Conservation (phyloP, 371 early-diverging fungal genomes). For the Chytridium lagenaria region DNA sequence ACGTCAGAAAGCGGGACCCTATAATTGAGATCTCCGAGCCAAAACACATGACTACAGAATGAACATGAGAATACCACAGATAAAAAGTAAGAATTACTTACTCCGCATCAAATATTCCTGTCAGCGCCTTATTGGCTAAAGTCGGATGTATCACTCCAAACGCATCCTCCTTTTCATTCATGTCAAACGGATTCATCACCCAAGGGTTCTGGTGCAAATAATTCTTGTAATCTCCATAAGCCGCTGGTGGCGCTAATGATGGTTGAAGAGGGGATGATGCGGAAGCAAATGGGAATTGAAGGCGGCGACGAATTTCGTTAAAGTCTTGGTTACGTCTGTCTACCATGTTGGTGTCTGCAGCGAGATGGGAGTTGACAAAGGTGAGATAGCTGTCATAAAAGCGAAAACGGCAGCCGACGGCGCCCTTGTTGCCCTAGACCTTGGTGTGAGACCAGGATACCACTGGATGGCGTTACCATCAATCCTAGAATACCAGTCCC, state of each 20-base stretch:
- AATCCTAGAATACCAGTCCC: slow-evolving; percentile 61
- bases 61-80: slow-evolving; percentile 45
- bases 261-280: background rate
- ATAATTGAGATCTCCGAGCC: slow-evolving; percentile 96
- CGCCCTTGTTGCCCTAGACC: slow-evolving; percentile 92
- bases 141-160: background rate
- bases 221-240: slow-evolving; percentile 33
- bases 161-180: slow-evolving; percentile 1
- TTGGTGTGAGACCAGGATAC: background rate
- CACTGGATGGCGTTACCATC: slow-evolving; percentile 68
- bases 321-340: slow-evolving; percentile 91
- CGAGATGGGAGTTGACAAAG: slow-evolving; percentile 89
- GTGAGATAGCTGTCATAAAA: slow-evolving; percentile 82
- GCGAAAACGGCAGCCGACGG: slow-evolving; percentile 76
- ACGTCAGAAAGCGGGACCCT: slow-evolving; percentile 68
- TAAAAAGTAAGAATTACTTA: slow-evolving; percentile 55
- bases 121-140: background rate
- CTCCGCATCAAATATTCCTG: slow-evolving; percentile 45
- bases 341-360: slow-evolving; percentile 79
- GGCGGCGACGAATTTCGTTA: slow-evolving; percentile 75
- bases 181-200: slow-evolving; percentile 35
- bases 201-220: slow-evolving; percentile 49
- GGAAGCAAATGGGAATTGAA: slow-evolving; percentile 61
- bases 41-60: slow-evolving; percentile 81
- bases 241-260: background rate